Evolutionary conservation across 2,329 filamentous ascomycete species (phyloP).

Genomic region (Paraphaeosphaeria minitans): DNA sequence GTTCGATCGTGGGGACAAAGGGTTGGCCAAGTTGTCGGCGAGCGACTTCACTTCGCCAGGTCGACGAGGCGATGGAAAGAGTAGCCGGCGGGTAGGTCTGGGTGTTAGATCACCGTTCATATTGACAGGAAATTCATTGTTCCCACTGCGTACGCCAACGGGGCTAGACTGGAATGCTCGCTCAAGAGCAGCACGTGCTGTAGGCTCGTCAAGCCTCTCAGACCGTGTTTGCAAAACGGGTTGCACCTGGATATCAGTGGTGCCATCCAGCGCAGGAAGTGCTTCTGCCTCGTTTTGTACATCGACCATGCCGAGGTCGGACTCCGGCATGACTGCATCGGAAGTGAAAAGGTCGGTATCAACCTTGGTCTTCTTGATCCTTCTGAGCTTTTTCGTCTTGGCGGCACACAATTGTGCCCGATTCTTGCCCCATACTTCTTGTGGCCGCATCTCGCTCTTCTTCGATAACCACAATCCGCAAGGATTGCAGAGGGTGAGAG

Average conservation of each 20-base stretch:
- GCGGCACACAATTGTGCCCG: conserved; percentile 53
- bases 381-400: conserved; percentile 38
- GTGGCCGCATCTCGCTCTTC: conserved; percentile 80
- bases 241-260: conserved; percentile 19
- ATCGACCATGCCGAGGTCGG: conserved; percentile 28
- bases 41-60: conserved; percentile 66
- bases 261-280: conserved; percentile 17
- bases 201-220: conserved; percentile 20
- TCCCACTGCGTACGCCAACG: conserved; percentile 54
- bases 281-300: conserved; percentile 15
- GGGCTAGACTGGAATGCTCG: conserved; percentile 68
- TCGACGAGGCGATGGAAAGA: conserved; percentile 79
- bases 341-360: conserved; percentile 53
- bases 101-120: conserved; percentile 59
- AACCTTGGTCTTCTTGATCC: conserved; percentile 50
- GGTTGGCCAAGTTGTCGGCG: conserved; percentile 51
- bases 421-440: conserved; percentile 71
- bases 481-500: conserved; percentile 86
- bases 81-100: conserved; percentile 68
- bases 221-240: conserved; percentile 18
- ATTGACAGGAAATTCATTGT: conserved; percentile 55
- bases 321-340: conserved; percentile 40
- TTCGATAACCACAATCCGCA: conserved; percentile 96
- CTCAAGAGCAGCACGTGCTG: conserved; percentile 49
- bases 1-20: conserved; percentile 8